Conservation (phyloP, 225 moss, liverwort and hornwort genomes). For the Physcomitrium patens region DNA sequence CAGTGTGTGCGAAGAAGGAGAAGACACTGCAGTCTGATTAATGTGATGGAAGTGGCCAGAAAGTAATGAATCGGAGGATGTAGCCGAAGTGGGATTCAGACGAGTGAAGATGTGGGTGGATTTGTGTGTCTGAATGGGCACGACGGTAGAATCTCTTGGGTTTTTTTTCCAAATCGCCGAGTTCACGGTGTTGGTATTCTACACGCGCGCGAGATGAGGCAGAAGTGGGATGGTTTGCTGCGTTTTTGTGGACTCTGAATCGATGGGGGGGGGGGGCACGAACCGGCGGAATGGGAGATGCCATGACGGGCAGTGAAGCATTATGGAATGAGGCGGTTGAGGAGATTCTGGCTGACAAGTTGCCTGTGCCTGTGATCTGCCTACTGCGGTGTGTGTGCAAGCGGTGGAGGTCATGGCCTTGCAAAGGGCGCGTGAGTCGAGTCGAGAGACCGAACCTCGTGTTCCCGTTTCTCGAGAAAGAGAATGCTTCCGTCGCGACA, state of each 20-base stretch:
- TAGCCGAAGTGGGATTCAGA: too few species aligned
- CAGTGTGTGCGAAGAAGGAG: too few species aligned
- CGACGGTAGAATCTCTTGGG: not conserved
- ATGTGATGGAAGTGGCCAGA: too few species aligned
- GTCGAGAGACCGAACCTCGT: slow-evolving; percentile 40
- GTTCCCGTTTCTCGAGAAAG: slow-evolving; percentile 42
- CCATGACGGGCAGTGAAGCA: slow-evolving; percentile 31
- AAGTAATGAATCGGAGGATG: too few species aligned
- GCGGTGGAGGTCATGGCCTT: slow-evolving; percentile 53
- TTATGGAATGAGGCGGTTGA: slow-evolving; percentile 51
- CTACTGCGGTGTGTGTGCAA: slow-evolving; percentile 58
- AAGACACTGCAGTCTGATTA: too few species aligned
- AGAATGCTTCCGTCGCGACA: slow-evolving; percentile 36
- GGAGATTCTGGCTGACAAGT: slow-evolving; percentile 46
- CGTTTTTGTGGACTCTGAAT: not conserved
- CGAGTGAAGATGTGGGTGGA: too few species aligned
- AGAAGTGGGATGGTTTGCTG: too few species aligned
- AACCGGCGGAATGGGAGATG: slow-evolving; percentile 11
- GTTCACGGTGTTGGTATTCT: not conserved
- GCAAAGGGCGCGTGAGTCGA: slow-evolving; percentile 28
- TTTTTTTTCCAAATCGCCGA: not conserved
- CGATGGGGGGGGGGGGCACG: slow-evolving; percentile 5
- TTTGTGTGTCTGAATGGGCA: too few species aligned
- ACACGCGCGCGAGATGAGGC: not conserved
- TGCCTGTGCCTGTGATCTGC: slow-evolving; percentile 57